Percentiles rank a stretch among this genome's conserved stretches.
These are phyloP conservation scores for Adansonia rubrostipa DNA, from an alignment of 441 rosid species.

Conservation along the genomic window DNA sequence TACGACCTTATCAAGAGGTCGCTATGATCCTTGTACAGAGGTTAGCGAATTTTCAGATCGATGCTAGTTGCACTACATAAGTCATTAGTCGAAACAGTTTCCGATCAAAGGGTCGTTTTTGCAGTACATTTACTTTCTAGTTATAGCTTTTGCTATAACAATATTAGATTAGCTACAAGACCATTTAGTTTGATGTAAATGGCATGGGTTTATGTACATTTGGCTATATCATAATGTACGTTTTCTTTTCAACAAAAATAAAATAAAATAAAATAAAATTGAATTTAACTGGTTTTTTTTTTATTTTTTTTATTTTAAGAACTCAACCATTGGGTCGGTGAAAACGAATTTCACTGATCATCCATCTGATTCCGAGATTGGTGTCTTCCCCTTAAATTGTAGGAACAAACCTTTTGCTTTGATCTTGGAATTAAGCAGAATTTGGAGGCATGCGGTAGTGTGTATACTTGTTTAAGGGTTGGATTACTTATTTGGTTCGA, in stretches of 20 bases:
- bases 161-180: neutral
- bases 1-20: constrained; percentile 63
- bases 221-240: neutral
- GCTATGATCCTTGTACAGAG: constrained; percentile 30
- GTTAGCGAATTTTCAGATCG: neutral
- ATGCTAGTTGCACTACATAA: neutral
- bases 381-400: no score
- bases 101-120: neutral
- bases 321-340: no score
- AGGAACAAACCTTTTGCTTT: no score
- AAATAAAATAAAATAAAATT: neutral
- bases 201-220: neutral
- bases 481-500: no score
- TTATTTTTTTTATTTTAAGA: neutral
- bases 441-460: no score
- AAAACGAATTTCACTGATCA: no score
- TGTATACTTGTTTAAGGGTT: no score
- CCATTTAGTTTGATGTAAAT: constrained; percentile 8
- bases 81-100: neutral
- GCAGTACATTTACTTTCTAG: constrained; percentile 2
- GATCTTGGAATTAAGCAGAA: neutral
- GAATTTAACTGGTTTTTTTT: neutral
- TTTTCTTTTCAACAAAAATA: neutral
- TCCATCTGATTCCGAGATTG: no score
- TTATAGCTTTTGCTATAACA: neutral